Base-by-base conservation (phyloP, 495 filamentous ascomycete species). In the Diplogelasinospora grovesii region DNA sequence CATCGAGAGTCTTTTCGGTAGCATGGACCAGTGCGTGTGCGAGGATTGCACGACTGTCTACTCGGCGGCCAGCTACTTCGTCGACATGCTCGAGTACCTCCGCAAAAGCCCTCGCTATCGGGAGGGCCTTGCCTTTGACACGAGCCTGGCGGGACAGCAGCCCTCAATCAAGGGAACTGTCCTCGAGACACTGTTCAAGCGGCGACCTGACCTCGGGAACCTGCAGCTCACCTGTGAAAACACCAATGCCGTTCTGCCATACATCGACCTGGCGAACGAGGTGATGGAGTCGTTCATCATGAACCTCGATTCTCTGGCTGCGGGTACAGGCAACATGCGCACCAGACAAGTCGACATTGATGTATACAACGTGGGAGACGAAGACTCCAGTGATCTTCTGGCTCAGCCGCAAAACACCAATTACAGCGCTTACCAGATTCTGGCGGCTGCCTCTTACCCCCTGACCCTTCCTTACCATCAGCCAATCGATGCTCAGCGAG, bases 211-310 rank as follows among this genome's bases (percentile, higher is more conserved):
- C 41, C 39, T 65, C 1, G 38, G 31, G 1, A 13, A 55, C 10
- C 22, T 69, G 5, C 13, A 65, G 25, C 43, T 67, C 3, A 50
- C 56, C 3, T 66, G 59, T 38, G 37, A 15, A 5, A 68, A 68
- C 27, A 56, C 53, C 2, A 59, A 59, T 18, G 50, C 45, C 1
- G 3, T 48, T 0, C 10, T 69, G 0, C 65, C 63, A 8, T 64
- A 63, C 40, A 53, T 69, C 22, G 61, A 61, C 31, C 44, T 67
- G 11, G 59, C 39, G 4, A 61, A 58, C 35, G 65, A 69, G 47
- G 42, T 57, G 3, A 49, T 69, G 45, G 63, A 67, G 34, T 56
- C 54, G 1, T 56, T 53, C 25, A 23, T 61, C 3, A 41, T 26
- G 27, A 37, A 48, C 30, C 19, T 47, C 13, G 16, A 31, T n/a